Evolutionary conservation across 306 rosid genomes (phyloP), one percentile per base, ranked within the genome.

Genomic region (Pachyrhizus erosus): DNA sequence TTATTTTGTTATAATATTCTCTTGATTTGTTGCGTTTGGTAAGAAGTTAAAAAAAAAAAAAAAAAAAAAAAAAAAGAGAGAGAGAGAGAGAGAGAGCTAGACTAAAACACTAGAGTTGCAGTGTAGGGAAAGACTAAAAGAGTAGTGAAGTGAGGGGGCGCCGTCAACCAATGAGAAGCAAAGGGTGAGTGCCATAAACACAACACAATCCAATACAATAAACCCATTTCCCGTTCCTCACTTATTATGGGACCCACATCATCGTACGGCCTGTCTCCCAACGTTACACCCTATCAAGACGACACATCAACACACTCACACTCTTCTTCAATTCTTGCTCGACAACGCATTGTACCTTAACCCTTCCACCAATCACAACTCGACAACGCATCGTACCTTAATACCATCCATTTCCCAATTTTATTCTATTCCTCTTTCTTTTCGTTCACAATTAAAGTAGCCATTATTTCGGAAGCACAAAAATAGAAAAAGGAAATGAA

Each of bases 101-200:
- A 39, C 10, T 39, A 39, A 0, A 37, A 43, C 17, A 48, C 18
- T 48, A 51, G n/a, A n/a, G n/a, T n/a, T n/a, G n/a, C n/a, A n/a
- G n/a, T n/a, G n/a, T 14, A 46, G 52, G n/a, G 18, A 14, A 15
- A 15, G 55, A 48, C 2, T 0, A 9, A 57, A 4, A 21, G 52
- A 5, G 9, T n/a, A 11, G 46, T 4, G 52, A 2, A 37, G 8
- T 37, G 7, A 37, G 20, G 61, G 17, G 80, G 88, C 84, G 88
- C 86, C 84, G 84, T 78, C 82, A 78, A 76, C 85, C 86, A 82
- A 84, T 80, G 17, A 69, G 75, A 74, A 74, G 78, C 48, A n/a
- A 23, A 55, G 29, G 13, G 0, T 74, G 87, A 74, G 20, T 73
- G 84, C 62, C 67, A 84, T 0, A 39, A 39, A 68, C 55, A 17